phyloP scores from a whole-genome alignment of 1,139 yeast genomes.

The Oligophagozyma castellii region DNA sequence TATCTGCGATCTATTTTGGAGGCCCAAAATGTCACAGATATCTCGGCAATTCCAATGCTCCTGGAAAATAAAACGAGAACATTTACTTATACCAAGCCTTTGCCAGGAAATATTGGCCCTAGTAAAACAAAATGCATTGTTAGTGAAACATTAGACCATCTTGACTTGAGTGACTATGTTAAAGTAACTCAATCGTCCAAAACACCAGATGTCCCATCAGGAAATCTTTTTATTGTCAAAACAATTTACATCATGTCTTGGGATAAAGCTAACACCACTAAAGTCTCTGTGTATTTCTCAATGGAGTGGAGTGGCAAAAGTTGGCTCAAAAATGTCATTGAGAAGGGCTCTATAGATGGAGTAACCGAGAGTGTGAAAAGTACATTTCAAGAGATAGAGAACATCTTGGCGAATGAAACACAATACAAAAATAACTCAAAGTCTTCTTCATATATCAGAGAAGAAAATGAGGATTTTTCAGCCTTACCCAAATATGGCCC shows the following conservation, averaged over 20 bases:
- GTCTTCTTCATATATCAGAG: slow-evolving; percentile 7
- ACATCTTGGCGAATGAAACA: slow-evolving; percentile 12
- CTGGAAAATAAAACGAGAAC: slow-evolving; percentile 33
- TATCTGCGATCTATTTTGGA: slow-evolving; percentile 39
- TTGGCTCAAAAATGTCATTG: slow-evolving; percentile 39
- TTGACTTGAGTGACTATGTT: slow-evolving; percentile 43
- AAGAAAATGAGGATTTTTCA: slow-evolving; percentile 11
- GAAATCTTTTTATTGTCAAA: slow-evolving; percentile 60
- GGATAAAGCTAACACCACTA: slow-evolving; percentile 61
- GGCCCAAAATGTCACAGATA: slow-evolving; percentile 59
- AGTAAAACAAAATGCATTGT: slow-evolving; percentile 76
- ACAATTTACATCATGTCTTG: slow-evolving; percentile 50
- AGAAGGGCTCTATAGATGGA: slow-evolving; percentile 51
- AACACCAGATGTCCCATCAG: slow-evolving; percentile 95
- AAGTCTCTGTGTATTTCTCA: slow-evolving; percentile 47
- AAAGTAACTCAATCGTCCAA: slow-evolving; percentile 53
- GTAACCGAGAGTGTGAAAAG: slow-evolving; percentile 42
- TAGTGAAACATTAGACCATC: slow-evolving; percentile 51
- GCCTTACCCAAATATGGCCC: slow-evolving; percentile 39
- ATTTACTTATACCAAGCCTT: slow-evolving; percentile 66
- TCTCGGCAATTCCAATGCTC: slow-evolving; percentile 42
- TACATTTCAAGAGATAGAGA: slow-evolving; percentile 32
- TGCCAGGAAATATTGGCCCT: slow-evolving; percentile 79
- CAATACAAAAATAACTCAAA: slow-evolving; percentile 1
- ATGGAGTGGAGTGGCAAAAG: slow-evolving; percentile 67